phyloP scores from a whole-genome alignment of 2,329 filamentous ascomycete genomes.

The Arachnopeziza araneosa region DNA sequence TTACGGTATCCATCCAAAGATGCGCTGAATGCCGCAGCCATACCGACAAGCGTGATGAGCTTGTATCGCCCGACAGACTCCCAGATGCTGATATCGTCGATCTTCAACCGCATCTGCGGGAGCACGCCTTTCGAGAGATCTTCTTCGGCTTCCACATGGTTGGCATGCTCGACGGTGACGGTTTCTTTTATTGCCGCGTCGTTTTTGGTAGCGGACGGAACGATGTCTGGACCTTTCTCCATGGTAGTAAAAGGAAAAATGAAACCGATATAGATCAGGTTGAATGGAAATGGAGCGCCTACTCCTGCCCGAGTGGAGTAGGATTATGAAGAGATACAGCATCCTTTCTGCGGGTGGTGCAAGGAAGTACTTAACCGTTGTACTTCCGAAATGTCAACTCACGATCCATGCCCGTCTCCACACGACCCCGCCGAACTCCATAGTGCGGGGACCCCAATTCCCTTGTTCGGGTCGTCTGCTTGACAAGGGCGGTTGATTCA shows the following conservation, averaged over 20 bases:
- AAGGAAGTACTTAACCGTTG: neutral
- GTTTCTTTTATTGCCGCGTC: neutral
- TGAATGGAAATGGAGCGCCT: no score
- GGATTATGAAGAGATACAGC: no score
- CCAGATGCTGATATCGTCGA: constrained; percentile 37
- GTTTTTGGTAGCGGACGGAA: neutral
- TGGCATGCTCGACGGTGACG: neutral
- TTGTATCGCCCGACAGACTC: constrained; percentile 34
- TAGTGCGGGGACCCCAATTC: neutral
- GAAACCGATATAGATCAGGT: no score
- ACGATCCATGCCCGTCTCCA: neutral
- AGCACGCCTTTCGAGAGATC: constrained; percentile 3
- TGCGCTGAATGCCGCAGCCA: constrained; percentile 37
- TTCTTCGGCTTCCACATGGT: neutral
- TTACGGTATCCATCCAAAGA: constrained; percentile 37
- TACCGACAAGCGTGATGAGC: constrained; percentile 32
- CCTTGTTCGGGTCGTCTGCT: neutral
- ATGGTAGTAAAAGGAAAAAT: neutral
- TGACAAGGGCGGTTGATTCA: neutral
- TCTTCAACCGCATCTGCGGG: constrained; percentile 32
- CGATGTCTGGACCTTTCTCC: neutral
- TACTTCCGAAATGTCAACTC: neutral
- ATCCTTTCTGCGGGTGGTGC: neutral
- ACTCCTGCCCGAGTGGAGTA: no score
- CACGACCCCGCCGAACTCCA: neutral